phyloP scores from a whole-genome alignment of 257 asterid species.

The Capsicum rhomboideum region DNA sequence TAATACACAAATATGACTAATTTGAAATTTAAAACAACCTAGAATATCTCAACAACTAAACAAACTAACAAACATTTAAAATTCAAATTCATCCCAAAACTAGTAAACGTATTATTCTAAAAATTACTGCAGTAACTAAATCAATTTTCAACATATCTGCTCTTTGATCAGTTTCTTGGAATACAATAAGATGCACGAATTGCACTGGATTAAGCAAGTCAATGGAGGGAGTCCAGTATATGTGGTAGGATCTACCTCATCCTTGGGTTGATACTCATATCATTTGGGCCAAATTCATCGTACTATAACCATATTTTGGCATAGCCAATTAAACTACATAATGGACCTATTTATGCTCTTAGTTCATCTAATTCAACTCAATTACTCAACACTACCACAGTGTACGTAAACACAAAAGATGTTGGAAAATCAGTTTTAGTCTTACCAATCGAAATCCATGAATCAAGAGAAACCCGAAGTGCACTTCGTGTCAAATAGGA shows the following conservation, averaged over 20 bases:
- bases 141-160: too few species aligned
- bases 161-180: background rate
- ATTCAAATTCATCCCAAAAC: too few species aligned
- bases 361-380: background rate
- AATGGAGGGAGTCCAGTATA: background rate
- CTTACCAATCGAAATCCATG: conserved; percentile 73
- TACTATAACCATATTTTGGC: background rate
- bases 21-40: too few species aligned
- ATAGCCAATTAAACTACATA: background rate
- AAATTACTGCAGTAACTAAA: too few species aligned
- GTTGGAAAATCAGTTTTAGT: background rate
- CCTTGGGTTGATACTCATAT: background rate
- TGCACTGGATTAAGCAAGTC: background rate
- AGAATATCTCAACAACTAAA: too few species aligned
- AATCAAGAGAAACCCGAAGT: conserved; percentile 49
- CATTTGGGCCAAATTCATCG: background rate
- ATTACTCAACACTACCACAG: background rate
- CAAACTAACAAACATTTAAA: too few species aligned
- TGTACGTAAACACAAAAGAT: background rate
- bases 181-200: background rate
- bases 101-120: too few species aligned
- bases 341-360: background rate
- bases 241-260: background rate
- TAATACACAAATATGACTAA: too few species aligned
- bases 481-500: conserved; percentile 69